These are phyloP conservation scores for Pyropia yezoensis DNA, from an alignment of 23 red algal genomes.

Conservation along the genomic window DNA sequence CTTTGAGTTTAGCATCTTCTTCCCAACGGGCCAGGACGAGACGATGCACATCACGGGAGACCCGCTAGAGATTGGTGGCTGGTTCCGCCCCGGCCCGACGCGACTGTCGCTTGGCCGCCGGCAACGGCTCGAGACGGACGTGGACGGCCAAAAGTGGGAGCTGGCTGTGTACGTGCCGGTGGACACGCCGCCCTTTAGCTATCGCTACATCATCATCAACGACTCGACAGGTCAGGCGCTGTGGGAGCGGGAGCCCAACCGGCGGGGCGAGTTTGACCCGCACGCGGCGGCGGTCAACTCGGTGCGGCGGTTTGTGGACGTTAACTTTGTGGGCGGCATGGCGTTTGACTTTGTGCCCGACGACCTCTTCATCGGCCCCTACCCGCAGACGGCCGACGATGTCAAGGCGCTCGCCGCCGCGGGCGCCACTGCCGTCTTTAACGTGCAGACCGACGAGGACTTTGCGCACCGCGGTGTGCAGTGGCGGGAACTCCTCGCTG, in stretches of 20 bases:
- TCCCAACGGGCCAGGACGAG: constrained; percentile 27
- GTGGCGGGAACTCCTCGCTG: constrained; percentile 32
- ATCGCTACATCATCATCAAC: constrained; percentile 70
- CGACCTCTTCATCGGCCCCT: constrained; percentile 81
- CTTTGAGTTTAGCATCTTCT: constrained; percentile 63
- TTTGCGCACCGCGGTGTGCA: constrained; percentile 70
- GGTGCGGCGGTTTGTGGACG: constrained; percentile 28
- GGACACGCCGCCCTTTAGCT: constrained; percentile 21
- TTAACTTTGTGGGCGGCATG: constrained; percentile 79
- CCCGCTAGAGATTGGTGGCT: constrained; percentile 54
- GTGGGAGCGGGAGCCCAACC: constrained; percentile 92
- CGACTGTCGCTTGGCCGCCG: constrained; percentile 39
- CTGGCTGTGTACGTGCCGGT: constrained; percentile 21
- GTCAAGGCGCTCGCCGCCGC: constrained; percentile 39
- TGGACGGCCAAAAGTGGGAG: constrained; percentile 66
- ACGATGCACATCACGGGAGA: constrained; percentile 76
- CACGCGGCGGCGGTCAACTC: constrained; percentile 24
- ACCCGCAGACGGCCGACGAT: constrained; percentile 63
- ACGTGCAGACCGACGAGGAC: constrained; percentile 91
- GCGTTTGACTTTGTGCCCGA: constrained; percentile 54
- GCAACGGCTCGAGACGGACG: constrained; percentile 76
- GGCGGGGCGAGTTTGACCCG: constrained; percentile 23
- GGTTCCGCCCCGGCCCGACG: constrained; percentile 69
- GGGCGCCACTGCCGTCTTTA: constrained; percentile 76
- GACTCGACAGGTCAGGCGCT: constrained; percentile 13